A percentile compares a stretch with the other conserved stretches of the same genome.
phyloP scores from a whole-genome alignment of 2,329 filamentous ascomycete species.

The Colletotrichum spinosum region DNA sequence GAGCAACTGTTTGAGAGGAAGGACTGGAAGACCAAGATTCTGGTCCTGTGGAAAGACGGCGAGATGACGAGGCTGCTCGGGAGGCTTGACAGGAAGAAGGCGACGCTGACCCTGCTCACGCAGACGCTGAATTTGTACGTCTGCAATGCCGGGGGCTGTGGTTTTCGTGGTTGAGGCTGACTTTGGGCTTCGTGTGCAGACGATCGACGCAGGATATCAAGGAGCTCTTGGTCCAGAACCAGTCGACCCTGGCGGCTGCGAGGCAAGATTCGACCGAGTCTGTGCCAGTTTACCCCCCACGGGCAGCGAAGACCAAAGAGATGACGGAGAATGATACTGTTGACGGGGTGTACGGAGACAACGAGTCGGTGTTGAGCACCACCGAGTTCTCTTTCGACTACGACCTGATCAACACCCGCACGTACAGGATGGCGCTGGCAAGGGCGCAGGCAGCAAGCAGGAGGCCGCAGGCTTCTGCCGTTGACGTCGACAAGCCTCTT shows the following conservation, averaged over 20 bases:
- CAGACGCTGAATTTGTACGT: constrained; percentile 32
- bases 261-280: constrained; percentile 20
- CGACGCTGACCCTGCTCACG: constrained; percentile 28
- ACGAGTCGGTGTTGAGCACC: constrained; percentile 33
- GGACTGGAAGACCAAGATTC: constrained; percentile 26
- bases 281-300: background rate
- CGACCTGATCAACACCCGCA: constrained; percentile 32
- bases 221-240: constrained; percentile 3
- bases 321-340: constrained; percentile 2
- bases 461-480: background rate
- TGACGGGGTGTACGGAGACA: background rate
- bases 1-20: constrained; percentile 22
- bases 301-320: background rate
- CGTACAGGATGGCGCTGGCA: constrained; percentile 25
- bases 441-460: constrained; percentile 1
- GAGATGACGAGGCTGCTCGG: constrained; percentile 28
- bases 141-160: no score
- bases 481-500: constrained; percentile 4
- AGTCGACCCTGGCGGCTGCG: constrained; percentile 22
- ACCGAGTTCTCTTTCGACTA: constrained; percentile 34
- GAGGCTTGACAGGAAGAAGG: constrained; percentile 31
- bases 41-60: constrained; percentile 30
- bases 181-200: background rate
- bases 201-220: constrained; percentile 35
- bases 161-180: background rate